These are phyloP conservation scores for Chlorella sorokiniana DNA, from an alignment of 139 green algal species.

Conservation along the genomic window DNA sequence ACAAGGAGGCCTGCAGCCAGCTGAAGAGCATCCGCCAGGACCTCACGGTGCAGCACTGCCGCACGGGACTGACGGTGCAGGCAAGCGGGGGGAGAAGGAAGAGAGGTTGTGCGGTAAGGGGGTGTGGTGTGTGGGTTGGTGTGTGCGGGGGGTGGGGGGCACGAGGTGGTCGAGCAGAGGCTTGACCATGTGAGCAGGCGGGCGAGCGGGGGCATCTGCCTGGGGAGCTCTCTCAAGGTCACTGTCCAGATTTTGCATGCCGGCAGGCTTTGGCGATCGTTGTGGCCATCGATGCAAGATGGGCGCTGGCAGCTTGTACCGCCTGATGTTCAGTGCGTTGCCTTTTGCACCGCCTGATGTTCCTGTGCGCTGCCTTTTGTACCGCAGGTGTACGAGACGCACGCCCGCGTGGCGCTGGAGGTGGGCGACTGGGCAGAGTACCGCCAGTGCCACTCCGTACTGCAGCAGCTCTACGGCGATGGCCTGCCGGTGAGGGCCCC, in stretches of 20 bases:
- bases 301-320: too few relatives aligned
- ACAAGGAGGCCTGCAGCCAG: conserved; percentile 61
- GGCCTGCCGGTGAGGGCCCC: conserved; percentile 43
- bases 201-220: too few relatives aligned
- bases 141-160: too few relatives aligned
- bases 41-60: conserved; percentile 77
- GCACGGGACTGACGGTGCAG: conserved; percentile 52
- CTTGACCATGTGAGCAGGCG: too few relatives aligned
- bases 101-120: background rate
- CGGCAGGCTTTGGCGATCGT: too few relatives aligned
- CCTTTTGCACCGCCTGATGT: background rate
- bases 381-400: conserved; percentile 73
- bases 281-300: too few relatives aligned
- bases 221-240: too few relatives aligned
- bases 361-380: background rate
- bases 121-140: background rate
- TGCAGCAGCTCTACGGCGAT: conserved; percentile 67
- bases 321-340: too few relatives aligned
- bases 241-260: too few relatives aligned
- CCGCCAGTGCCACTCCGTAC: conserved; percentile 67
- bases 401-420: conserved; percentile 77
- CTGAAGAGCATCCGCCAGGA: conserved; percentile 86
- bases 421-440: conserved; percentile 73
- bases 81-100: too few relatives aligned
- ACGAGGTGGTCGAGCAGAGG: too few relatives aligned